Conservation (phyloP, 1,284 basidiomycete genomes). For the Leccinum solheimii region DNA sequence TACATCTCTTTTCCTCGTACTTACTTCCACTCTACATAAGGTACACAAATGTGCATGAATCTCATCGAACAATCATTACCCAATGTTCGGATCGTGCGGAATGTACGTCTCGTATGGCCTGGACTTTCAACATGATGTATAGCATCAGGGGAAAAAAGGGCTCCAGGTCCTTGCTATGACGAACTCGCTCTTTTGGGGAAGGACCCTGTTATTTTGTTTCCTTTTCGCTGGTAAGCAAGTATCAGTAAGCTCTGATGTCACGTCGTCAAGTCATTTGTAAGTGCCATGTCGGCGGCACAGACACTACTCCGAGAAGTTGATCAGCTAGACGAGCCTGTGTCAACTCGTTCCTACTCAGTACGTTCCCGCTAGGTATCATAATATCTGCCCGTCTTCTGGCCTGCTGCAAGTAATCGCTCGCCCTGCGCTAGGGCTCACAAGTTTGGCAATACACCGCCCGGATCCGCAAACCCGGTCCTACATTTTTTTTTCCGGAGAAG, state of each 20-base stretch:
- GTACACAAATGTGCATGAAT: not conserved
- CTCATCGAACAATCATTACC: not conserved
- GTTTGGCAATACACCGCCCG: not conserved
- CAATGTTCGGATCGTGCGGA: not conserved
- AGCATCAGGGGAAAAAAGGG: not conserved
- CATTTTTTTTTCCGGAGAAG: not conserved
- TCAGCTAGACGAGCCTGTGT: not conserved
- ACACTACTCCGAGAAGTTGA: not conserved
- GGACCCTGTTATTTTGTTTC: not conserved
- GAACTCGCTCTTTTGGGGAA: not conserved
- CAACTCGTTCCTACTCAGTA: not conserved
- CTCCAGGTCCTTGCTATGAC: not conserved
- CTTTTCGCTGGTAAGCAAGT: not conserved
- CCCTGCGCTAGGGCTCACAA: not conserved
- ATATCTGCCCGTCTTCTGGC: not conserved
- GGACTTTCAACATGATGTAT: not conserved
- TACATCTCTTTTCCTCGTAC: not conserved
- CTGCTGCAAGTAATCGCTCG: not conserved
- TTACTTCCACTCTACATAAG: not conserved
- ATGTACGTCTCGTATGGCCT: not conserved
- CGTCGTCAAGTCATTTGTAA: not conserved
- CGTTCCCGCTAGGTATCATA: not conserved
- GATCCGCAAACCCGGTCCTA: not conserved
- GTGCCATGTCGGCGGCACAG: not conserved
- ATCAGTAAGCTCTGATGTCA: not conserved